Evolutionary conservation across 1,284 basidiomycete species (phyloP).

Genomic region (Fomitopsis betulina): DNA sequence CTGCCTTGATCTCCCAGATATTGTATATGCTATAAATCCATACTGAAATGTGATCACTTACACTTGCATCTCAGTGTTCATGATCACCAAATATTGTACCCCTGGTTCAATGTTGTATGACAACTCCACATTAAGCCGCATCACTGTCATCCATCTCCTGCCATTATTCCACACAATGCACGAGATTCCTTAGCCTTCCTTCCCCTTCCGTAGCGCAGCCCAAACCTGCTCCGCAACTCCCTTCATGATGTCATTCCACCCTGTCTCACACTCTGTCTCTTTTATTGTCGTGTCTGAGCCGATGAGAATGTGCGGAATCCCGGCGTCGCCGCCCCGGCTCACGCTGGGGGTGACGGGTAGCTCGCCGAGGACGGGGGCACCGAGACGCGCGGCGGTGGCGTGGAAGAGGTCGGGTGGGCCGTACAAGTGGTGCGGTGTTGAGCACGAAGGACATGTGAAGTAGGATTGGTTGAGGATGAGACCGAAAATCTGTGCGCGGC

Average conservation of each 20-base stretch:
- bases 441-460: conserved; percentile 81
- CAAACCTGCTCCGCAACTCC: conserved; percentile 40
- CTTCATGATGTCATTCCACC: conserved; percentile 47
- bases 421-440: conserved; percentile 72
- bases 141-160: too few species aligned
- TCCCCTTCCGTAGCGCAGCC: conserved; percentile 17
- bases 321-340: conserved; percentile 73
- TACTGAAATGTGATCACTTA: too few species aligned
- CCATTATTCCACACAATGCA: too few species aligned
- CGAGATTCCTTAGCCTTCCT: neutral
- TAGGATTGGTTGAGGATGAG: conserved; percentile 90
- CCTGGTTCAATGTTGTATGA: too few species aligned
- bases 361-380: conserved; percentile 73
- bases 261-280: conserved; percentile 10
- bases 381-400: conserved; percentile 55
- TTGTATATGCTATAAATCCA: too few species aligned
- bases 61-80: too few species aligned
- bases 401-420: conserved; percentile 70
- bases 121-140: too few species aligned
- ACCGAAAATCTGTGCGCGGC: conserved; percentile 70
- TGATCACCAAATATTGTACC: too few species aligned
- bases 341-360: conserved; percentile 81
- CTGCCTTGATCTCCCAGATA: too few species aligned
- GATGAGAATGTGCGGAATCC: conserved; percentile 53
- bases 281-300: conserved; percentile 19